Base-by-base conservation (phyloP, 306 rosid genomes). In the Quercus wislizeni region DNA sequence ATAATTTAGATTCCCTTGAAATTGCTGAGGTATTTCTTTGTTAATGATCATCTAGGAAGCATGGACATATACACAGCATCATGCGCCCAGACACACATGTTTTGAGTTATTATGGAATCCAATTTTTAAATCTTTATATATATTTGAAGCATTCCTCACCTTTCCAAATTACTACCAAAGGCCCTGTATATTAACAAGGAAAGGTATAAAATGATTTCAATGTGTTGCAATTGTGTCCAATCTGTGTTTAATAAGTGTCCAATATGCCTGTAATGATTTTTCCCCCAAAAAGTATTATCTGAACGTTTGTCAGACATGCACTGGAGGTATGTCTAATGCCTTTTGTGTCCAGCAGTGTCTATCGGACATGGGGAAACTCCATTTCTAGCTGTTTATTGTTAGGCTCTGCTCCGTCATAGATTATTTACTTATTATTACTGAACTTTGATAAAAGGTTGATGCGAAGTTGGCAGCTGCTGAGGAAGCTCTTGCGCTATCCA, bases 401-500 rank as follows among this genome's bases (percentile, higher is more conserved):
- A 76, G 64, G 10, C 13, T 43, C 18, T 10, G 12, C 28, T 81
- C 59, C 35, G 74, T 73, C 59, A 64, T 64, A 5, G 27, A 55
- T 78, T 54, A 17, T 61, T 75, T 56, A 23, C 80, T 79, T 64
- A 77, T 57, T 75, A 64, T 28, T 55, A 15, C 71, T 79, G 76
- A 71, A 74, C 81, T 78, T 12, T 82, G 74, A 33, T 80, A 68
- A 79, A 78, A 93, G 97, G 93, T 80, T 75, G 73, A 82, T 43
- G 54, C 74, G 9, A 89, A 86, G 94, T 78, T 93, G 86, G 92
- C 92, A 74, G 89, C 91, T 77, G 96, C 91, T 64, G 99, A 95
- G 89, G 99, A 95, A 86, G 95, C 94, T 41, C 83, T 80, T 74
- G 83, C 99, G 63, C 83, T 95, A 85, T 93, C 99, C 58, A 75